Evolutionary conservation across 768 basidiomycete species (phyloP).

Genomic region (Vishniacozyma victoriae): DNA sequence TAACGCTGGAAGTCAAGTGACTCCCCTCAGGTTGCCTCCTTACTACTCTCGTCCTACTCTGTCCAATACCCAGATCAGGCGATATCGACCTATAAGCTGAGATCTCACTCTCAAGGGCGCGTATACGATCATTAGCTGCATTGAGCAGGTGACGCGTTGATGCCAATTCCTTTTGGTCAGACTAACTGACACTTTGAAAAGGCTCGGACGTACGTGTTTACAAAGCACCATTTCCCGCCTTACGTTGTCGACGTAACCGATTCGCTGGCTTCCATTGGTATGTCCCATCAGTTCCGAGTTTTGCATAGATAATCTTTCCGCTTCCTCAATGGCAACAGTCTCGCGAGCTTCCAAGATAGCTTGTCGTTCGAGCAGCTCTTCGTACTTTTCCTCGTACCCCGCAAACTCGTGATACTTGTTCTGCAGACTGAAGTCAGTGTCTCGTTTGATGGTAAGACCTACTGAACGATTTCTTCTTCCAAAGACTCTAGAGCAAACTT

Average conservation of each 20-base stretch:
- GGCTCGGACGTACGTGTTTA: conserved; percentile 61
- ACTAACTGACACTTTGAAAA: background rate
- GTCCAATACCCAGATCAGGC: conserved; percentile 5
- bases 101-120: conserved; percentile 15
- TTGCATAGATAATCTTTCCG: conserved; percentile 65
- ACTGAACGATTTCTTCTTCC: conserved; percentile 65
- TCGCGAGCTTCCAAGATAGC: conserved; percentile 63
- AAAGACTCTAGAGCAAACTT: conserved; percentile 65
- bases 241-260: conserved; percentile 79
- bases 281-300: conserved; percentile 83
- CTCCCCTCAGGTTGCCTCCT: conserved; percentile 35
- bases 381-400: conserved; percentile 67
- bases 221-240: conserved; percentile 70
- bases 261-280: conserved; percentile 74
- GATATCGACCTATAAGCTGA: conserved; percentile 28
- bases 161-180: conserved; percentile 28
- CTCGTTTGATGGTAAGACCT: conserved; percentile 41
- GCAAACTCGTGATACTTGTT: conserved; percentile 56
- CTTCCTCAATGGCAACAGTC: conserved; percentile 73
- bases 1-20: too few relatives aligned
- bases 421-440: background rate
- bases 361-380: conserved; percentile 60
- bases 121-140: conserved; percentile 20
- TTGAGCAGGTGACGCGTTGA: conserved; percentile 34
- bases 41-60: conserved; percentile 17